These are phyloP conservation scores for Cercospora nicotianae DNA, from an alignment of 2,329 filamentous ascomycete genomes.

Conservation along the genomic window DNA sequence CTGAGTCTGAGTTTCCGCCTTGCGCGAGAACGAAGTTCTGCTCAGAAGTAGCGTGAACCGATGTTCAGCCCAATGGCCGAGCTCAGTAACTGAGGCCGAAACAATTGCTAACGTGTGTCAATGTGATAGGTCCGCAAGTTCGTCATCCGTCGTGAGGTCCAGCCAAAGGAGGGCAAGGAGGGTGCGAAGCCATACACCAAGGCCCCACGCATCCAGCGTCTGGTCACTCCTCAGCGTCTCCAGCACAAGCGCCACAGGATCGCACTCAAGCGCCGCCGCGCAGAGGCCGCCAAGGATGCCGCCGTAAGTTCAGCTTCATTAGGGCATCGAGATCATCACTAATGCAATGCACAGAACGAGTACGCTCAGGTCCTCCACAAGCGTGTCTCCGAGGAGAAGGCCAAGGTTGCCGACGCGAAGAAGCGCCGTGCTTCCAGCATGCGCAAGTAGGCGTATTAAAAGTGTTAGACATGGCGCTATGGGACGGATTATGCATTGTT, in stretches of 20 bases:
- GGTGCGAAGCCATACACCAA: constrained; percentile 99
- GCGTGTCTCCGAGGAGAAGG: constrained; percentile 95
- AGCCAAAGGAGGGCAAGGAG: constrained; percentile 79
- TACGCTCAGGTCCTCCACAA: constrained; percentile 95
- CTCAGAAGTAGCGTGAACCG: constrained; percentile 9
- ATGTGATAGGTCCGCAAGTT: constrained; percentile 88
- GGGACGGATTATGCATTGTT: constrained; percentile 23
- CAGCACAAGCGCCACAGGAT: constrained; percentile 99
- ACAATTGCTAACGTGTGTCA: constrained; percentile 30
- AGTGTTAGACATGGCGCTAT: constrained; percentile 22
- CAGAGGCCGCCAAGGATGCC: constrained; percentile 98
- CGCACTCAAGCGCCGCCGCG: constrained; percentile 96
- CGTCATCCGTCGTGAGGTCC: constrained; percentile 97
- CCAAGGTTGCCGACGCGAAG: constrained; percentile 86
- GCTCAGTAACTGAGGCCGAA: constrained; percentile 37
- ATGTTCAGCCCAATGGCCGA: constrained; percentile 4
- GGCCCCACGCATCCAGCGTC: constrained; percentile 99
- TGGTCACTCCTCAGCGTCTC: constrained; percentile 98
- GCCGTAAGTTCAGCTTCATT: constrained; percentile 66
- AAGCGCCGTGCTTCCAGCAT: constrained; percentile 97
- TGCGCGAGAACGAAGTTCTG: constrained; percentile 17
- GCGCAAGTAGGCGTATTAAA: constrained; percentile 63
- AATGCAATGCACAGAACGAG: constrained; percentile 69
- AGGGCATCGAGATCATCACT: constrained; percentile 33
- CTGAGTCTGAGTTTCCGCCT: constrained; percentile 20